Evolutionary conservation across 1,139 yeast species (phyloP).

Genomic region (Blastobotrys raffinosifermentans): DNA sequence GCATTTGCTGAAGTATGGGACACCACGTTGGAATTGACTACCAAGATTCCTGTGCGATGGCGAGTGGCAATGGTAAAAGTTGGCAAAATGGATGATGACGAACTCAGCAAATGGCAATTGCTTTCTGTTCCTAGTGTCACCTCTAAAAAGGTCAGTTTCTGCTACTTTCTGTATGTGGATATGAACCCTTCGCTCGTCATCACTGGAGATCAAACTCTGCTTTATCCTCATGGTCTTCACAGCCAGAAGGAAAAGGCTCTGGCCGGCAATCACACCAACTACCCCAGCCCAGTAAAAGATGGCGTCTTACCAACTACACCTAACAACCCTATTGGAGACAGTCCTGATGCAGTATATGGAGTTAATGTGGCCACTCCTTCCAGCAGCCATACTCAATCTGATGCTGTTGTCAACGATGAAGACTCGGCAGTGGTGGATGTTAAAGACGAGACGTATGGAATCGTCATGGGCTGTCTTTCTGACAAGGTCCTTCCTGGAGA

Average conservation of each 20-base stretch:
- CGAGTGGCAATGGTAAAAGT: slow-evolving; percentile 32
- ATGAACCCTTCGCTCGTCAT: slow-evolving; percentile 54
- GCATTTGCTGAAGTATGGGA: slow-evolving; percentile 57
- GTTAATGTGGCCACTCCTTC: slow-evolving; percentile 31
- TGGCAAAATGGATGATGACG: slow-evolving; percentile 33
- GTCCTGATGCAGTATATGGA: slow-evolving; percentile 40
- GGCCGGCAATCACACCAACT: background rate
- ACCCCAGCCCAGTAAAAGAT: slow-evolving; percentile 3
- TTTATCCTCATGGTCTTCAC: slow-evolving; percentile 25
- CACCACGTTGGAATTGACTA: slow-evolving; percentile 39
- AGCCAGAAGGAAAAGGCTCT: background rate
- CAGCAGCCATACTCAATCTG: slow-evolving; percentile 16
- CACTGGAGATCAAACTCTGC: slow-evolving; percentile 23
- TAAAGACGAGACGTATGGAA: slow-evolving; percentile 51
- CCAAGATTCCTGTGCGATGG: slow-evolving; percentile 29
- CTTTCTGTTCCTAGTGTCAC: slow-evolving; percentile 10
- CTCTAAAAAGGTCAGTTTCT: slow-evolving; percentile 50
- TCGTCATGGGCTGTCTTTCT: slow-evolving; percentile 32
- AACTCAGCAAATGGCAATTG: slow-evolving; percentile 29
- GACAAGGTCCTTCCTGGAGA: slow-evolving; percentile 8
- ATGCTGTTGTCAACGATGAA: slow-evolving; percentile 7
- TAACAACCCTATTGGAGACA: slow-evolving; percentile 31
- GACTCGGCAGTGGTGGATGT: slow-evolving; percentile 28
- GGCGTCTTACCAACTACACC: slow-evolving; percentile 16
- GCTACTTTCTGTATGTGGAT: slow-evolving; percentile 68